Conservation (phyloP, 139 green algal species). For the Chlorella sorokiniana region DNA sequence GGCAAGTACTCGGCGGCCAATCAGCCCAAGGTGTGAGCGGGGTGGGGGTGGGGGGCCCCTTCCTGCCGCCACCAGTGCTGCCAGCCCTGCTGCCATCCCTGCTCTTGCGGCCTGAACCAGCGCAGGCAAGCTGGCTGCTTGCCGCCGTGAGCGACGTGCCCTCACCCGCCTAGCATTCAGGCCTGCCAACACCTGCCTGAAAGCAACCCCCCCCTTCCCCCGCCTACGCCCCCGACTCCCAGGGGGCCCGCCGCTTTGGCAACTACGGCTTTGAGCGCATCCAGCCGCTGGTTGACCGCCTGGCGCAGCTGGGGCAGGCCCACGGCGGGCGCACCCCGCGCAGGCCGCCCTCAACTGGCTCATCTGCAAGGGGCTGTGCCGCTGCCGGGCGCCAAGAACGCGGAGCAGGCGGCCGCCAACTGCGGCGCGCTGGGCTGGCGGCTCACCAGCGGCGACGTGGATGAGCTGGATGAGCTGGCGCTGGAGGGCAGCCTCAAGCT, state of each 20-base stretch:
- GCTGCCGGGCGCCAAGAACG: constrained; percentile 68
- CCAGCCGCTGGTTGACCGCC: constrained; percentile 67
- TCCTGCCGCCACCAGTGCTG: no score
- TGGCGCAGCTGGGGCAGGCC: constrained; percentile 69
- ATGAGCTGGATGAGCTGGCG: constrained; percentile 28
- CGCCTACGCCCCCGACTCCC: neutral
- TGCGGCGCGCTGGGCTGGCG: constrained; percentile 20
- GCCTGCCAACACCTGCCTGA: no score
- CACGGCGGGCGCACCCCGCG: constrained; percentile 71
- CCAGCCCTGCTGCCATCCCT: no score
- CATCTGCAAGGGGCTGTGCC: constrained; percentile 86
- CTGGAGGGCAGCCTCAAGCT: constrained; percentile 12
- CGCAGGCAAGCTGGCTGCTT: no score
- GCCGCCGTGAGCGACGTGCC: no score
- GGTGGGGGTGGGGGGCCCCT: neutral
- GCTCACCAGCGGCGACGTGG: constrained; percentile 12
- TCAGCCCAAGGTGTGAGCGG: neutral
- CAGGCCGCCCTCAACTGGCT: constrained; percentile 91
- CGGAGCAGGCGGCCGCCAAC: constrained; percentile 2
- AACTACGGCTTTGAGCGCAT: constrained; percentile 40
- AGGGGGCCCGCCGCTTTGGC: constrained; percentile 29
- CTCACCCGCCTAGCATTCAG: no score
- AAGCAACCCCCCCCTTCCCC: neutral
- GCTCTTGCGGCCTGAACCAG: no score
- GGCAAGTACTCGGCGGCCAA: constrained; percentile 42